phyloP scores from a whole-genome alignment of 768 basidiomycete genomes.

The Suillus lakei region DNA sequence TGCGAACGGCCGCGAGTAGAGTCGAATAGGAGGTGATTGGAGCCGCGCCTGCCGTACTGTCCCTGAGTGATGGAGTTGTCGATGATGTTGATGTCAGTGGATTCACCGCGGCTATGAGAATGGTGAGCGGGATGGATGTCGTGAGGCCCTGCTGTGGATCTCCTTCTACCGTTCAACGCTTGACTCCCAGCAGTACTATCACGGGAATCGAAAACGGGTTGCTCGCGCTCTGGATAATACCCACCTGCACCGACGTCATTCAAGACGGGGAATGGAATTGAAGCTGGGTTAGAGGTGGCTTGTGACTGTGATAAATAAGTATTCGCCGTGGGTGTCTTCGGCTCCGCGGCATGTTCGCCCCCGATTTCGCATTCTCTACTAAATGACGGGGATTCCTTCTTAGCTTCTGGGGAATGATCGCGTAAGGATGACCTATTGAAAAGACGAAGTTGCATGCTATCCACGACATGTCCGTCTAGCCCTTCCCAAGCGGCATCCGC shows the following conservation, averaged over 20 bases:
- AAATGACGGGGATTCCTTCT: constrained; percentile 32
- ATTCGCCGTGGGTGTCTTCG: constrained; percentile 40
- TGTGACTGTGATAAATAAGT: constrained; percentile 39
- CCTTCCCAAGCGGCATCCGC: constrained; percentile 55
- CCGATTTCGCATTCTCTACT: constrained; percentile 35
- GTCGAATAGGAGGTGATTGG: constrained; percentile 46
- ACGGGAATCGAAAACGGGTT: constrained; percentile 12
- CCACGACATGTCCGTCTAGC: constrained; percentile 53
- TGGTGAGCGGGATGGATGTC: constrained; percentile 19
- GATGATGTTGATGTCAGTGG: neutral
- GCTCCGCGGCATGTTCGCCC: constrained; percentile 39
- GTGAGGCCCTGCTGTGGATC: constrained; percentile 7
- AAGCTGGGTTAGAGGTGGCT: constrained; percentile 26
- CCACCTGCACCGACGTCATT: constrained; percentile 25
- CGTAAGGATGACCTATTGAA: constrained; percentile 39
- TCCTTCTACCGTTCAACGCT: neutral
- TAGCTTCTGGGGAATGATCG: constrained; percentile 27
- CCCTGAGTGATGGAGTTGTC: constrained; percentile 15
- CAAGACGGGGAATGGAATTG: constrained; percentile 29
- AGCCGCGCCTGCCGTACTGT: constrained; percentile 37
- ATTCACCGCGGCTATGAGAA: constrained; percentile 17
- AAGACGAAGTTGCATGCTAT: constrained; percentile 56
- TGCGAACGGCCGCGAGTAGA: constrained; percentile 32
- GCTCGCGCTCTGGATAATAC: constrained; percentile 28
- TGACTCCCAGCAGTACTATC: neutral